These are phyloP conservation scores for Aspergillus cejpii DNA, from an alignment of 2,329 filamentous ascomycete genomes.

Conservation along the genomic window DNA sequence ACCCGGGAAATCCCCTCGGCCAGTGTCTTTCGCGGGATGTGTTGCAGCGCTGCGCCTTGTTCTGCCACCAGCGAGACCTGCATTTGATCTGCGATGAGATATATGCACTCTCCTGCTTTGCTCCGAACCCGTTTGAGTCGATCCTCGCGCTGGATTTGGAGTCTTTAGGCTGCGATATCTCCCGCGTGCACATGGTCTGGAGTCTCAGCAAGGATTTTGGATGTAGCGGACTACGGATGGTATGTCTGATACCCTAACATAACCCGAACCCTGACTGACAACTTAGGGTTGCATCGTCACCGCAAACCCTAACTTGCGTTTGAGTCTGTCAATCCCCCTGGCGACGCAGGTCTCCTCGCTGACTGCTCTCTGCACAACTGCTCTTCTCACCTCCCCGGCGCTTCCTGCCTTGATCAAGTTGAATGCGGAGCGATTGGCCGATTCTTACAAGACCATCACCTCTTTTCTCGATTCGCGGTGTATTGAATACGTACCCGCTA, in stretches of 20 bases:
- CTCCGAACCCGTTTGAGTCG: not conserved
- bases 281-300: not conserved
- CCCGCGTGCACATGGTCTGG: not conserved
- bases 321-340: not conserved
- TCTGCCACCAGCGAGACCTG: not conserved
- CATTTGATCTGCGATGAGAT: not conserved
- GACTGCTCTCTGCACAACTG: not conserved
- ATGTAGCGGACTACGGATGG: not conserved
- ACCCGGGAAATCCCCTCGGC: not conserved
- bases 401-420: not conserved
- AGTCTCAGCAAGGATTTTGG: not conserved
- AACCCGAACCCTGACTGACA: not conserved
- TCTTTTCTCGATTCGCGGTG: not conserved
- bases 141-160: not conserved
- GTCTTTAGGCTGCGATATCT: not conserved
- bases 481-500: not conserved
- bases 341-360: not conserved
- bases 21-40: not conserved
- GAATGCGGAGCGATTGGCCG: not conserved
- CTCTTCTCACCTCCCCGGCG: not conserved
- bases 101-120: not conserved
- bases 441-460: not conserved
- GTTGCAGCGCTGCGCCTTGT: not conserved
- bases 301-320: not conserved
- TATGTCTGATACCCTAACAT: not conserved